Evolutionary conservation across 2,329 filamentous ascomycete species (phyloP).

Genomic region (Trichophyton rubrum): DNA sequence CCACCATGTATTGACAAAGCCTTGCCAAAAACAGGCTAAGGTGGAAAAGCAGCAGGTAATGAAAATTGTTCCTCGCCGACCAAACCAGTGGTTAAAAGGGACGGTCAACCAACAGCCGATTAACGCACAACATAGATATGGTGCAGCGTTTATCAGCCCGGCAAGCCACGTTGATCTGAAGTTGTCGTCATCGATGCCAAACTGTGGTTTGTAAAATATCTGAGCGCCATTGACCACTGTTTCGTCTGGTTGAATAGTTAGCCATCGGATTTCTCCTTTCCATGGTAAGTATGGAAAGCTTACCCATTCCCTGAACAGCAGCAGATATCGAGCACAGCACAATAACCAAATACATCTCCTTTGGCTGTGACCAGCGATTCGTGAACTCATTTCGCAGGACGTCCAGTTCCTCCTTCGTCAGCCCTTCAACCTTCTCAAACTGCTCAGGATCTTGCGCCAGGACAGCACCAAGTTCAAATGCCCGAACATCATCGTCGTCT

Average conservation of each 20-base stretch:
- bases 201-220: conserved; percentile 49
- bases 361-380: conserved; percentile 58
- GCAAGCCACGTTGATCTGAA: conserved; percentile 45
- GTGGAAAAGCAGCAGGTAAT: conserved; percentile 60
- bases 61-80: conserved; percentile 63
- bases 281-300: neutral
- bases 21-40: conserved; percentile 42
- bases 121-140: conserved; percentile 52
- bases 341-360: conserved; percentile 53
- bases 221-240: conserved; percentile 59
- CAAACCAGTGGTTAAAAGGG: conserved; percentile 58
- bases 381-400: conserved; percentile 49
- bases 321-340: conserved; percentile 55
- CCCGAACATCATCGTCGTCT: conserved; percentile 44
- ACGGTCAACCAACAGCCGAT: conserved; percentile 62
- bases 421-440: conserved; percentile 39
- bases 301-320: conserved; percentile 56
- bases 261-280: conserved; percentile 5
- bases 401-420: conserved; percentile 47
- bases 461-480: conserved; percentile 48
- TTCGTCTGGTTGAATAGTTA: conserved; percentile 38
- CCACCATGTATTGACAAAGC: conserved; percentile 58
- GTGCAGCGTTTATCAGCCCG: conserved; percentile 48
- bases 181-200: conserved; percentile 43
- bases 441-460: conserved; percentile 43